Evolutionary conservation across 805 yeast species (phyloP).

Genomic region (Saccharomycopsis sp.): DNA sequence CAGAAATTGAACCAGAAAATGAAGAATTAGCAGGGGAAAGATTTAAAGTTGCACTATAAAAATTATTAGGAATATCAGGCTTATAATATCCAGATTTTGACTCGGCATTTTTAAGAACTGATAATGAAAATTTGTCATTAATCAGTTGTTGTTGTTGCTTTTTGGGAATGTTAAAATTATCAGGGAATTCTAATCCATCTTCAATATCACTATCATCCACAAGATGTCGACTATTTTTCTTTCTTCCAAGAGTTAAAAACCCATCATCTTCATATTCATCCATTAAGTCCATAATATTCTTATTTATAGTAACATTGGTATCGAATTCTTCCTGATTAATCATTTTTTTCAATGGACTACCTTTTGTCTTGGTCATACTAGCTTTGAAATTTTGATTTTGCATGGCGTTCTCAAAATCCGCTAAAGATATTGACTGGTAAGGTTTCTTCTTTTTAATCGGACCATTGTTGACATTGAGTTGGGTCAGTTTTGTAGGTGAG

Average conservation of each 20-base stretch:
- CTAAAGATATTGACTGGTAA: constrained; percentile 8
- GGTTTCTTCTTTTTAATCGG: constrained; percentile 5
- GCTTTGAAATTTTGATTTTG: neutral
- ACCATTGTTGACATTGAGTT: neutral
- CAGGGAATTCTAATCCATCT: constrained; percentile 17
- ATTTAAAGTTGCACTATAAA: constrained; percentile 9
- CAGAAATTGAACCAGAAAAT: constrained; percentile 6
- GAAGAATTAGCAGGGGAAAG: constrained; percentile 8
- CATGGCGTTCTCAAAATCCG: constrained; percentile 10
- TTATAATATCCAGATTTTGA: neutral
- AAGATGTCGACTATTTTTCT: neutral
- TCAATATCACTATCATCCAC: constrained; percentile 13
- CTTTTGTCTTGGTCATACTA: neutral
- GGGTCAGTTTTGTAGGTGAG: neutral
- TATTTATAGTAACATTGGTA: neutral
- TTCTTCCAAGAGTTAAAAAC: neutral
- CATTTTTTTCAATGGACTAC: neutral
- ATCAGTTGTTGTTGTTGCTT: neutral
- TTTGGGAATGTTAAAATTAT: constrained; percentile 7
- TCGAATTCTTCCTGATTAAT: neutral
- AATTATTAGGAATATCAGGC: neutral
- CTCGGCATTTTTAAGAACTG: neutral
- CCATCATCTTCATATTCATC: neutral
- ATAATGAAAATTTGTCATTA: neutral
- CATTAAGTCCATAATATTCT: neutral